These are phyloP conservation scores for Suillus paluster DNA, from an alignment of 768 basidiomycete genomes.

Conservation along the genomic window DNA sequence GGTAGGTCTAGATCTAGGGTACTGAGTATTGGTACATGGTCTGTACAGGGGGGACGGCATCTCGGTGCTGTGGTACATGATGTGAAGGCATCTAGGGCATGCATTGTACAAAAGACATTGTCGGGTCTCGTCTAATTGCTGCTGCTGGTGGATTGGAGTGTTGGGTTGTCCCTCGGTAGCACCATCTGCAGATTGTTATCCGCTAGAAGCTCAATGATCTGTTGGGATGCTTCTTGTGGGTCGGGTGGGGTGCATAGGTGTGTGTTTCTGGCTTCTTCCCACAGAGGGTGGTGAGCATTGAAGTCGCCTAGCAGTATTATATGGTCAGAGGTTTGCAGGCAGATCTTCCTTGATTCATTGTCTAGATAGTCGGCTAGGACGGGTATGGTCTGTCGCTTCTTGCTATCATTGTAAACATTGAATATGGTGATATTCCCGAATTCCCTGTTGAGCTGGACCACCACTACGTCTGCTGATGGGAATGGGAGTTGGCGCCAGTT, in stretches of 20 bases:
- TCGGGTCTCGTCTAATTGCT: slow-evolving; percentile 38
- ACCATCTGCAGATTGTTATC: slow-evolving; percentile 23
- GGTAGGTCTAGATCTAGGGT: slow-evolving; percentile 20
- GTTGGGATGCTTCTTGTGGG: slow-evolving; percentile 6
- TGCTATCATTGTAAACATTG: slow-evolving; percentile 19
- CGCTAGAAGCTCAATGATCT: slow-evolving; percentile 24
- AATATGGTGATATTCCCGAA: slow-evolving; percentile 12
- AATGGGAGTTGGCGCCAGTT: neutral
- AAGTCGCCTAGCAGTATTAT: too few species aligned
- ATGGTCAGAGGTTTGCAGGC: neutral
- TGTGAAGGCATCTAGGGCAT: slow-evolving; percentile 12
- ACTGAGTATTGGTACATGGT: slow-evolving; percentile 40
- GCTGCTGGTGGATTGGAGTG: slow-evolving; percentile 19
- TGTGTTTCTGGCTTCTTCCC: slow-evolving; percentile 26
- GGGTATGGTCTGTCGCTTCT: neutral
- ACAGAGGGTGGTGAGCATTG: slow-evolving; percentile 31
- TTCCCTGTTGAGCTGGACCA: slow-evolving; percentile 11
- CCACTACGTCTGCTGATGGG: slow-evolving; percentile 22
- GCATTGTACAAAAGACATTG: slow-evolving; percentile 36
- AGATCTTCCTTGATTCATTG: neutral
- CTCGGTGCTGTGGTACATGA: slow-evolving; percentile 26
- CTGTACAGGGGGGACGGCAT: slow-evolving; percentile 22
- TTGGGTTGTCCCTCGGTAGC: slow-evolving; percentile 20
- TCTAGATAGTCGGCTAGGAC: neutral
- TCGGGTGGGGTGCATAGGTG: slow-evolving; percentile 28